Conservation (phyloP, 2,329 filamentous ascomycete genomes). For the Nemania sp. region DNA sequence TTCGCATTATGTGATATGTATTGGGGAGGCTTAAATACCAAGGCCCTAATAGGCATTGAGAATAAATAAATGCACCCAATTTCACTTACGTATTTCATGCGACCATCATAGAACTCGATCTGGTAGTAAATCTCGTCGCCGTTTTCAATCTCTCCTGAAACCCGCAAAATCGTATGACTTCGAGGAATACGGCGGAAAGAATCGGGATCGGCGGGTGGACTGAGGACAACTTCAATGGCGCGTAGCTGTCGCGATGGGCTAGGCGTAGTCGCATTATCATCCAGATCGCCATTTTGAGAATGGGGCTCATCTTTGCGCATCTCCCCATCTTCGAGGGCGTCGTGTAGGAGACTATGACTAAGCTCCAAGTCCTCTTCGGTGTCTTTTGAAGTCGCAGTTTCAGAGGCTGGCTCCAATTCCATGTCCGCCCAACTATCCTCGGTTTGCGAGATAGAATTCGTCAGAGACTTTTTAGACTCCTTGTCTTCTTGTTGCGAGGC, state of each 20-base stretch:
- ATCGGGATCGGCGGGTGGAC: slow-evolving; percentile 44
- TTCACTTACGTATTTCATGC: slow-evolving; percentile 58
- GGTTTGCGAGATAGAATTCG: background rate
- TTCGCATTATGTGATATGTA: too few relatives aligned
- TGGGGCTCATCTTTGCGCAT: background rate
- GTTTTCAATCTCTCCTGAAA: slow-evolving; percentile 51
- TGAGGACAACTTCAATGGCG: slow-evolving; percentile 50
- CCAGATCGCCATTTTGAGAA: background rate
- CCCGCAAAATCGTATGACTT: slow-evolving; percentile 55
- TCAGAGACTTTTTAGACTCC: background rate
- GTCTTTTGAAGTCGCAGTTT: background rate
- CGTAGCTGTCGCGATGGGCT: slow-evolving; percentile 27
- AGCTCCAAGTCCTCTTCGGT: background rate
- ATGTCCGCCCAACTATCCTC: background rate
- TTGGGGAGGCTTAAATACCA: too few relatives aligned
- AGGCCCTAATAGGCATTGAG: slow-evolving; percentile 1
- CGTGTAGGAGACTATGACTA: background rate
- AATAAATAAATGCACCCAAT: background rate
- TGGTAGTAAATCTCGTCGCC: slow-evolving; percentile 50
- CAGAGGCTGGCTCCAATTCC: background rate
- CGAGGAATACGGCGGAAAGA: slow-evolving; percentile 45
- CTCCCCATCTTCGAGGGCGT: slow-evolving; percentile 16
- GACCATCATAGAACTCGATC: slow-evolving; percentile 62
- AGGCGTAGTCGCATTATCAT: slow-evolving; percentile 1
- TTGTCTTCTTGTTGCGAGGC: slow-evolving; percentile 16